A percentile compares a stretch with the other conserved stretches of the same genome.
Conservation (phyloP, 2,329 filamentous ascomycete genomes). For the Tolypocladium amazonense region DNA sequence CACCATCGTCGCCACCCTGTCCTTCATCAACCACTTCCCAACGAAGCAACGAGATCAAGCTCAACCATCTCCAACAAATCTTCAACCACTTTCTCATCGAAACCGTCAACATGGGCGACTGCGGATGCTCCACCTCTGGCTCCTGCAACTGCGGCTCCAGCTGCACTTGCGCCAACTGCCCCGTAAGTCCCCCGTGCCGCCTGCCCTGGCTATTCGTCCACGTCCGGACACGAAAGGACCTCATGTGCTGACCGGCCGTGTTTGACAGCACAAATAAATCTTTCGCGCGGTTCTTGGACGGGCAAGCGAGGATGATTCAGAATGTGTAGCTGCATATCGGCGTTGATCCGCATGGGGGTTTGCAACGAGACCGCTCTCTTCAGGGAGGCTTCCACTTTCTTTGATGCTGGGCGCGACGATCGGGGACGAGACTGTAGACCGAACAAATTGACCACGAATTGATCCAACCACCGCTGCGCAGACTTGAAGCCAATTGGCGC, state of each 20-base stretch:
- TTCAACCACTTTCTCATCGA: neutral
- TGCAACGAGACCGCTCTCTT: neutral
- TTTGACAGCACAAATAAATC: conserved; percentile 2
- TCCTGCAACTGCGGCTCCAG: conserved; percentile 28
- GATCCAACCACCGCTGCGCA: neutral
- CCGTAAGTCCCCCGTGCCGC: conserved; percentile 20
- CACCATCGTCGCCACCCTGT: neutral
- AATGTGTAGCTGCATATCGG: neutral
- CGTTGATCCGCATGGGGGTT: neutral
- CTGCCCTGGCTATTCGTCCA: neutral
- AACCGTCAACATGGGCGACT: conserved; percentile 28
- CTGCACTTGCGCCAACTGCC: conserved; percentile 32
- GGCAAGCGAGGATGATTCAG: no score
- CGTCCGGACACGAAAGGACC: no score
- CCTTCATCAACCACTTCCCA: neutral
- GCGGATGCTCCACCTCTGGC: conserved; percentile 29
- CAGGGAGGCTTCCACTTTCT: neutral
- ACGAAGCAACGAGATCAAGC: conserved; percentile 3
- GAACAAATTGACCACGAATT: neutral
- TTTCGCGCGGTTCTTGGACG: neutral
- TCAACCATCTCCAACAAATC: neutral
- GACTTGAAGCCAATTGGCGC: neutral
- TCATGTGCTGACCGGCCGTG: neutral
- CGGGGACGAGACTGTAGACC: neutral
- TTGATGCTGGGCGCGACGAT: neutral